These are phyloP conservation scores for Psilocybe cyanescens DNA, from an alignment of 768 basidiomycete genomes.

Conservation along the genomic window DNA sequence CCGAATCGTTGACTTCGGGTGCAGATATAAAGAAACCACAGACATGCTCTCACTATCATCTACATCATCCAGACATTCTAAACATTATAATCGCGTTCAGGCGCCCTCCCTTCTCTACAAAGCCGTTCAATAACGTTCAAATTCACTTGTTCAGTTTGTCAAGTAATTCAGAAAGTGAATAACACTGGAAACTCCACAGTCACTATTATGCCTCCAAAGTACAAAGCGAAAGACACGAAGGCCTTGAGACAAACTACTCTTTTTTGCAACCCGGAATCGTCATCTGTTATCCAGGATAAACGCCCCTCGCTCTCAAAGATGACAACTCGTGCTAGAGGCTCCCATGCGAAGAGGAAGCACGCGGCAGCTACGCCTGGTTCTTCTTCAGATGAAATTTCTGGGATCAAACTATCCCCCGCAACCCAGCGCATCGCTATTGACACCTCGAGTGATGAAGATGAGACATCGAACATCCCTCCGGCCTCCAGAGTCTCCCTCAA, in stretches of 20 bases:
- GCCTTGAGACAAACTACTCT: constrained; percentile 50
- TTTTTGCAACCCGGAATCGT: constrained; percentile 18
- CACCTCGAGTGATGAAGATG: constrained; percentile 19
- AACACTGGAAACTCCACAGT: neutral
- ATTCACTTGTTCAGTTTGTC: too few species aligned
- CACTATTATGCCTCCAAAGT: constrained; percentile 1
- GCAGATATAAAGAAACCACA: too few species aligned
- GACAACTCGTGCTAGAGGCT: neutral
- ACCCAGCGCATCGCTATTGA: constrained; percentile 7
- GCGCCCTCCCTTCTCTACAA: too few species aligned
- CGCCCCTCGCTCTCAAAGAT: neutral
- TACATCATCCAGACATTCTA: neutral
- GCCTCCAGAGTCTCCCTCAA: neutral
- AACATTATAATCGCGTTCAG: neutral
- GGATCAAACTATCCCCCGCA: constrained; percentile 53
- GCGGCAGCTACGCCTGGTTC: constrained; percentile 25
- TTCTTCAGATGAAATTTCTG: constrained; percentile 47
- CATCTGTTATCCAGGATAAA: neutral
- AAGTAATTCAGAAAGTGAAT: too few species aligned
- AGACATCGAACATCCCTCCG: constrained; percentile 6
- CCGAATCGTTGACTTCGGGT: too few species aligned
- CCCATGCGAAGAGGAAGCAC: constrained; percentile 1
- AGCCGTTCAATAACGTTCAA: too few species aligned
- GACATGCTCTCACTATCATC: too few species aligned
- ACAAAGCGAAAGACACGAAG: constrained; percentile 22